Conservation (phyloP, 345 rosid genomes). For the Microthlaspi erraticum region DNA sequence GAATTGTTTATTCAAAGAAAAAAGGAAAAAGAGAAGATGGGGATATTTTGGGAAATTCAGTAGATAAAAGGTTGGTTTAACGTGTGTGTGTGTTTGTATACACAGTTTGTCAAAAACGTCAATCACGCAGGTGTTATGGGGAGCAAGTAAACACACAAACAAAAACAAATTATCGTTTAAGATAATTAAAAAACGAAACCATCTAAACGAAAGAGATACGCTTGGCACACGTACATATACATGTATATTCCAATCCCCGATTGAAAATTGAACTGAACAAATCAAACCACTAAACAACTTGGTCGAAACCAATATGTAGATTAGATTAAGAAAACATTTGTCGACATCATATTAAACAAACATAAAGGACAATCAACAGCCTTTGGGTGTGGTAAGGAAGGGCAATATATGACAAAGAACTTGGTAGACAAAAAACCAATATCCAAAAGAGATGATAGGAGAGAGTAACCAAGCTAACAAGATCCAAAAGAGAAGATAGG, state of each 20-base stretch:
- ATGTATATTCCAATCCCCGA: too few relatives aligned
- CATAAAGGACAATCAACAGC: neutral
- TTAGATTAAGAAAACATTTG: too few relatives aligned
- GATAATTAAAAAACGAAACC: too few relatives aligned
- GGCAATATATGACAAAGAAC: too few relatives aligned
- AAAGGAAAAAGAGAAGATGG: neutral
- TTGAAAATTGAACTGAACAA: neutral
- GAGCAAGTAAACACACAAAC: constrained; percentile 31
- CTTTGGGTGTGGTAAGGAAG: too few relatives aligned
- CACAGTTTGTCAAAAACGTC: constrained; percentile 33
- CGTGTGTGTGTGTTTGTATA: constrained; percentile 14
- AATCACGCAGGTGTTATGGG: constrained; percentile 39
- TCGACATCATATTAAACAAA: neutral
- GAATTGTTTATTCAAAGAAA: neutral
- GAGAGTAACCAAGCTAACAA: too few relatives aligned
- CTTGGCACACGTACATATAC: too few relatives aligned
- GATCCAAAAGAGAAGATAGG: too few relatives aligned
- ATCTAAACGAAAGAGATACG: too few relatives aligned
- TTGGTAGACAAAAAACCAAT: too few relatives aligned
- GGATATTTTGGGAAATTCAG: neutral
- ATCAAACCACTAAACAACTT: constrained; percentile 8
- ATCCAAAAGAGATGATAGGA: too few relatives aligned
- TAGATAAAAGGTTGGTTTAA: neutral
- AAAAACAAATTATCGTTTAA: too few relatives aligned
- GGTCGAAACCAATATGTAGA: constrained; percentile 7